Conservation (phyloP, 495 filamentous ascomycete genomes). For the Penicillium cataractarum region DNA sequence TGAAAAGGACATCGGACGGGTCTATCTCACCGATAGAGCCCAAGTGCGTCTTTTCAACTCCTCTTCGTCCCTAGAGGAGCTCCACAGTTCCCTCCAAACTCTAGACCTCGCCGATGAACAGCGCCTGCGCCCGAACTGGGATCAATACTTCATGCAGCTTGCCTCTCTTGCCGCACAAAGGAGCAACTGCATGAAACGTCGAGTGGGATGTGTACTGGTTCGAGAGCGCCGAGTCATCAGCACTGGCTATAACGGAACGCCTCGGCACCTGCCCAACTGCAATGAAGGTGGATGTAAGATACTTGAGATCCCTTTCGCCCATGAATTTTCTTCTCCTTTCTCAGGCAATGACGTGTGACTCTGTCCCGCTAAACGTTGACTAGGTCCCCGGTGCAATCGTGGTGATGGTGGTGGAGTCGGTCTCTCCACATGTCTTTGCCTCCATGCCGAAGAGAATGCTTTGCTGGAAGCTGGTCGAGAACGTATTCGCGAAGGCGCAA, state of each 20-base stretch:
- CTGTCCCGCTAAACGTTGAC: neutral
- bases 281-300: slow-evolving; percentile 85
- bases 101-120: slow-evolving; percentile 77
- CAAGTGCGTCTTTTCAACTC: slow-evolving; percentile 85
- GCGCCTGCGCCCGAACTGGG: slow-evolving; percentile 90
- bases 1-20: slow-evolving; percentile 62
- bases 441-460: slow-evolving; percentile 97
- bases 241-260: slow-evolving; percentile 98
- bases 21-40: slow-evolving; percentile 75
- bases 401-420: slow-evolving; percentile 69
- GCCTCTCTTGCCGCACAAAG: slow-evolving; percentile 88
- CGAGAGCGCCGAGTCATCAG: slow-evolving; percentile 84
- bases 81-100: slow-evolving; percentile 67
- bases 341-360: neutral
- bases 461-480: slow-evolving; percentile 92
- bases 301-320: neutral
- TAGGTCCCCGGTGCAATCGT: slow-evolving; percentile 77
- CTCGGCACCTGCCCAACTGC: slow-evolving; percentile 83
- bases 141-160: slow-evolving; percentile 96
- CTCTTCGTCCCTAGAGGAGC: slow-evolving; percentile 66
- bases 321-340: no score
- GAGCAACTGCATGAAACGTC: slow-evolving; percentile 97
- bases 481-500: slow-evolving; percentile 74
- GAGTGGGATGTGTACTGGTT: slow-evolving; percentile 94
- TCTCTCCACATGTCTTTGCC: slow-evolving; percentile 84